Evolutionary conservation across 768 basidiomycete species (phyloP), one percentile per base, ranked within the genome.

Genomic region (Rhizopogon vinicolor): DNA sequence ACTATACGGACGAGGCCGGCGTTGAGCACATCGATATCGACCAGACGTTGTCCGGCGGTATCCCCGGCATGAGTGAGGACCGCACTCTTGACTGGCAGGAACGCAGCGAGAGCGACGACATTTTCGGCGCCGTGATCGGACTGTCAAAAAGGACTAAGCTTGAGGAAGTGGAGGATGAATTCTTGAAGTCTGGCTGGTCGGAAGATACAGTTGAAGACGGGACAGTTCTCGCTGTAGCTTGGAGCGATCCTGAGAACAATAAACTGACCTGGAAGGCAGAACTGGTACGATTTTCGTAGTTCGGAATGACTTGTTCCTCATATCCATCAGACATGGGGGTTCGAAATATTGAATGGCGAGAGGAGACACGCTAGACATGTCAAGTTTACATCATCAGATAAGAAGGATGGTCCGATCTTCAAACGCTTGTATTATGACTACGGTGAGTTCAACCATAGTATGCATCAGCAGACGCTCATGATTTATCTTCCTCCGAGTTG

Each of bases 21-120:
- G 62, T 81, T 29, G 89, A 91, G 68, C 81, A 78, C 64, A 81
- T 91, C 58, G 82, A 86, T 53, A 78, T 89, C 52, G 79, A 83
- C 42, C 86, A 89, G 63, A 81, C 72, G 28, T 72, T 87, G 53
- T 81, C 83, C 2, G 84, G 84, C 14, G 85, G 86, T 8, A 74
- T 89, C 35, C 66, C 79, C 37, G 82, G 80, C 22, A 80, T 79
- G 14, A 73, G 60, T 29, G 87, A 91, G 67, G 66, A 74, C 25
- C 76, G 88, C 41, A 74, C 62, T n/a, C 71, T 91, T 35, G 74
- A 75, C 58, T 86, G 84, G 83, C 65, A 65, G 18, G 77, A 80
- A 57, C 77, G 77, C 35, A 64, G 72, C n/a, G 74, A 75, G n/a
- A 64, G 80, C 3, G 84, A 91, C 66, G 68, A 77, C 41, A 57